Evolutionary conservation across 192 early-diverging fungal species (phyloP).

Genomic region (Allomyces arbusculus): DNA sequence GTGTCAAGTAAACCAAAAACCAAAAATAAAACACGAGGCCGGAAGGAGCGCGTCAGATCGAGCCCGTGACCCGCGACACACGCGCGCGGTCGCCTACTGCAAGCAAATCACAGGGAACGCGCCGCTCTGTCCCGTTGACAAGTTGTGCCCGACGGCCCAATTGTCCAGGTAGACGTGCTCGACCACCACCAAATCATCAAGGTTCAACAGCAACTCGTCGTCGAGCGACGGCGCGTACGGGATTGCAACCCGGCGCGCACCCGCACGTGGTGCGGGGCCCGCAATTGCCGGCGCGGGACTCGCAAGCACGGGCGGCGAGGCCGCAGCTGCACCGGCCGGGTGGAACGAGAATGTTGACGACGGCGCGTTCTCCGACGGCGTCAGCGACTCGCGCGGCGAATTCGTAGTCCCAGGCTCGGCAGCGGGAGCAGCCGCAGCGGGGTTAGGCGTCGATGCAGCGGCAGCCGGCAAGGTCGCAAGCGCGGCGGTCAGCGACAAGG

Average conservation of each 20-base stretch:
- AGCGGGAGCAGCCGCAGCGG: background rate
- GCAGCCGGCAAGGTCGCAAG: background rate
- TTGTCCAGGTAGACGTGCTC: slow-evolving; percentile 17
- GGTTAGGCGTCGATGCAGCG: background rate
- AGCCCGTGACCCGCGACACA: too few species aligned
- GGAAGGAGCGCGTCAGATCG: background rate
- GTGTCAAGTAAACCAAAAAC: background rate
- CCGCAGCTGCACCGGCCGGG: background rate
- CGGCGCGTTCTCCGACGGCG: background rate
- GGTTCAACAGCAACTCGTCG: slow-evolving; percentile 9
- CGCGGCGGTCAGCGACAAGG: background rate
- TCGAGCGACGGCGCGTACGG: slow-evolving; percentile 8
- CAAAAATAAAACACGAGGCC: background rate
- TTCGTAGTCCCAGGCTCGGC: background rate
- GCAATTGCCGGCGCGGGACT: background rate
- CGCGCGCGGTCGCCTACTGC: background rate
- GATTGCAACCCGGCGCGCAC: background rate
- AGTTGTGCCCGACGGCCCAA: slow-evolving; percentile 17
- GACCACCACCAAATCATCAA: slow-evolving; percentile 12
- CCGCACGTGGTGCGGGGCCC: background rate
- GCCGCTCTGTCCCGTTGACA: slow-evolving; percentile 9
- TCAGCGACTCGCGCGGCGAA: background rate
- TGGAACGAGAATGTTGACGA: background rate
- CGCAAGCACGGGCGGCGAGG: background rate
- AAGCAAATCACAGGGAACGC: slow-evolving; percentile 20